Conservation (phyloP, 140 eudicot species). For the Erigeron philadelphicus region DNA sequence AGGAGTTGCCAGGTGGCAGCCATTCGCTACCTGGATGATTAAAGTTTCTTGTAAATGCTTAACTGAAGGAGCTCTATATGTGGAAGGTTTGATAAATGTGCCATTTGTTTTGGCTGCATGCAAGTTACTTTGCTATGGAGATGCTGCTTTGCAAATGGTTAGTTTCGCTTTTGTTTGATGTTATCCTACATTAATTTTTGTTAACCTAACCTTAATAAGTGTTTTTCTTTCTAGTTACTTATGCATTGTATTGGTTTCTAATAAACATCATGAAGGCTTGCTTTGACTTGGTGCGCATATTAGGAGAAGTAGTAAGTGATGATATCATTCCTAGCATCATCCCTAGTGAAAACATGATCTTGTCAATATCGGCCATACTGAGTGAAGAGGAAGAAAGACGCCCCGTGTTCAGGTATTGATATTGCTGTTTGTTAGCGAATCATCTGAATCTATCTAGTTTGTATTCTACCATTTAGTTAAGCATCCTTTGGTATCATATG, state of each 20-base stretch:
- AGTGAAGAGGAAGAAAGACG: constrained; percentile 50
- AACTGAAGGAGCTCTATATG: constrained; percentile 88
- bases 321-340: constrained; percentile 60
- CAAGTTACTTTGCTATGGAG: constrained; percentile 64
- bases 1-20: constrained; percentile 71
- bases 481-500: constrained; percentile 17
- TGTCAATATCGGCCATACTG: constrained; percentile 50
- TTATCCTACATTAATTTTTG: constrained; percentile 24
- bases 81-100: constrained; percentile 64
- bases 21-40: constrained; percentile 74
- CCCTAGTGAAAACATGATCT: constrained; percentile 62
- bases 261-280: constrained; percentile 63
- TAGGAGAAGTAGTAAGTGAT: constrained; percentile 55
- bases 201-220: constrained; percentile 4
- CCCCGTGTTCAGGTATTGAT: constrained; percentile 63
- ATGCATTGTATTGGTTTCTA: constrained; percentile 20
- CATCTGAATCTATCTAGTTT: constrained; percentile 5
- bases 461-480: constrained; percentile 4
- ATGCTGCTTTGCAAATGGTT: constrained; percentile 85
- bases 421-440: constrained; percentile 10
- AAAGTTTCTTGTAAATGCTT: constrained; percentile 66
- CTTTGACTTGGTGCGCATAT: constrained; percentile 70
- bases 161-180: constrained; percentile 28
- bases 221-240: constrained; percentile 2
- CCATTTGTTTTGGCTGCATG: constrained; percentile 76